These are phyloP conservation scores for Claviceps monticola DNA, from an alignment of 2,329 filamentous ascomycete genomes.

Conservation along the genomic window DNA sequence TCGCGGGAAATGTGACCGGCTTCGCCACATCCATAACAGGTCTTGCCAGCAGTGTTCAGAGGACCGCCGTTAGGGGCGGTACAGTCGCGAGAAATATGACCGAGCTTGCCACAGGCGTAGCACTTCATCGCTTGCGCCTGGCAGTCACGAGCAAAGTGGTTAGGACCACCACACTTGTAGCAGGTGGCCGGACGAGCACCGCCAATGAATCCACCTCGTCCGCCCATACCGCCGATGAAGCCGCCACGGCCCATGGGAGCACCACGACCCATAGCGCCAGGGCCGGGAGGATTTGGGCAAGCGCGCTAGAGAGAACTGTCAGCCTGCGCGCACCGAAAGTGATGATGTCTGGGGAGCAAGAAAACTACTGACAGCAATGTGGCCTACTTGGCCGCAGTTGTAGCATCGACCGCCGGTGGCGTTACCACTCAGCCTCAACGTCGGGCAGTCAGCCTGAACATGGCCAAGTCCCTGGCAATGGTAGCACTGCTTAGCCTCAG, in stretches of 20 bases:
- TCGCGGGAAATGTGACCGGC: conserved; percentile 93
- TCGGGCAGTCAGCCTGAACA: conserved; percentile 97
- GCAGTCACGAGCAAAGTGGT: conserved; percentile 97
- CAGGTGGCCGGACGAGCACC: conserved; percentile 56
- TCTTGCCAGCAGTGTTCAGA: conserved; percentile 92
- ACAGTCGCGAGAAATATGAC: conserved; percentile 88
- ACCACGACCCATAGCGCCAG: conserved; percentile 48
- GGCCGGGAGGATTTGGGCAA: conserved; percentile 61
- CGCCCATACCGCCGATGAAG: conserved; percentile 43
- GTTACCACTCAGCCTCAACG: conserved; percentile 76
- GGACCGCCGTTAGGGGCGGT: conserved; percentile 93
- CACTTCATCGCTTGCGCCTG: conserved; percentile 98
- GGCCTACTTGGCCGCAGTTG: conserved; percentile 84
- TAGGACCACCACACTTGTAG: conserved; percentile 72
- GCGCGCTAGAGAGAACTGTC: conserved; percentile 42
- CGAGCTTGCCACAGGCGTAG: conserved; percentile 91
- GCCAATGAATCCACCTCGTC: conserved; percentile 62
- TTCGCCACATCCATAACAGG: conserved; percentile 95
- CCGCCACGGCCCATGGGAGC: conserved; percentile 57
- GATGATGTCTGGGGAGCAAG: background rate
- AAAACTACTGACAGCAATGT: conserved; percentile 58
- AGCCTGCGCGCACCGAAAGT: conserved; percentile 2
- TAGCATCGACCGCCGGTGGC: conserved; percentile 84
- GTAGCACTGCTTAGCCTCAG: conserved; percentile 99
- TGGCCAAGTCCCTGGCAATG: conserved; percentile 98